A percentile compares a stretch with the other conserved stretches of the same genome.
Evolutionary conservation across 1,139 yeast species (phyloP).

Genomic region (Zygoascus sp.): DNA sequence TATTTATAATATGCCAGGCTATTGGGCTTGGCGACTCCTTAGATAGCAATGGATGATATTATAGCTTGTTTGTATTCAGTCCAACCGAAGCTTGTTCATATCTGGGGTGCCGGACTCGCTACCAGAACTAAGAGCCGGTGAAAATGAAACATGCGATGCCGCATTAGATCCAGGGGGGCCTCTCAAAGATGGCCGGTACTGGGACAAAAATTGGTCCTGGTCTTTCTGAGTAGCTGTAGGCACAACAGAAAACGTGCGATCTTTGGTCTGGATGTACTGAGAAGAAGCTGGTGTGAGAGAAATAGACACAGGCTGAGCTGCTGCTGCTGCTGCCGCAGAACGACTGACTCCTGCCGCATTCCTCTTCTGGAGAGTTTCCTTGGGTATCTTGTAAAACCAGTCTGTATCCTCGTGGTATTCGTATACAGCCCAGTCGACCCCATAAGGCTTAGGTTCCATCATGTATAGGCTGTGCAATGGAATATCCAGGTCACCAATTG

Average conservation of each 20-base stretch:
- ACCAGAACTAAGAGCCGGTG: slow-evolving; percentile 4
- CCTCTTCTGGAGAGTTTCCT: slow-evolving; percentile 29
- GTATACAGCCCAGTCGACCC: slow-evolving; percentile 86
- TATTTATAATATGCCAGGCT: not conserved
- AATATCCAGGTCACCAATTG: slow-evolving; percentile 85
- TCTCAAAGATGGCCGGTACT: slow-evolving; percentile 1
- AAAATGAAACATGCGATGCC: not conserved
- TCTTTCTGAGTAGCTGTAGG: slow-evolving; percentile 22
- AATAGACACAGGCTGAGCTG: not conserved
- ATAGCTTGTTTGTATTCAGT: not conserved
- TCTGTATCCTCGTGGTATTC: slow-evolving; percentile 77
- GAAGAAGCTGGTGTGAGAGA: slow-evolving; percentile 2
- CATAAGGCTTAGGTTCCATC: slow-evolving; percentile 89
- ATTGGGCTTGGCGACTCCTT: not conserved
- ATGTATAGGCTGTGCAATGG: slow-evolving; percentile 89
- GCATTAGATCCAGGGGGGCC: not conserved
- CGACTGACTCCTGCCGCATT: slow-evolving; percentile 12
- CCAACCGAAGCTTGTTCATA: slow-evolving; percentile 1
- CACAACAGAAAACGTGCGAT: slow-evolving; percentile 27
- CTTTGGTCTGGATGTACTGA: slow-evolving; percentile 20
- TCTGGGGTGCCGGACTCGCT: slow-evolving; percentile 4
- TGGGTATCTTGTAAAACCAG: slow-evolving; percentile 67
- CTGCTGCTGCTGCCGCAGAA: not conserved
- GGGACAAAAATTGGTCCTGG: slow-evolving; percentile 2
- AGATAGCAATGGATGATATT: slow-evolving; percentile 1